Percentiles rank a stretch among this genome's conserved stretches.
These are phyloP conservation scores for Botryosphaeria dothidea DNA, from an alignment of 2,329 filamentous ascomycete species.

Conservation along the genomic window DNA sequence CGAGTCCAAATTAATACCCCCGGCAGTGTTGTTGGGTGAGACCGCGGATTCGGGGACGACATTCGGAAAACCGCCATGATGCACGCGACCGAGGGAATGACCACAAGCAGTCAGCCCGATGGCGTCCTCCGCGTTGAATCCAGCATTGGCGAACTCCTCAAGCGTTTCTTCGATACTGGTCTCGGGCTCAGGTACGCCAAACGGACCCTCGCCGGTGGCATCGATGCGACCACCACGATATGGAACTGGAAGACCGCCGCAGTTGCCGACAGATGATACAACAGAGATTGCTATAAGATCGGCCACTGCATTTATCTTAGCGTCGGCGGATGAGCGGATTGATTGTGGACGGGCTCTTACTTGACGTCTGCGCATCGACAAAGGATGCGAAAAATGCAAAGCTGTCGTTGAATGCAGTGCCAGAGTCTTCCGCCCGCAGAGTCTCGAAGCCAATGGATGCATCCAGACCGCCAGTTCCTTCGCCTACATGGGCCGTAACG, in stretches of 20 bases:
- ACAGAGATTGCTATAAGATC: conserved; percentile 35
- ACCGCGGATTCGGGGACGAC: conserved; percentile 29
- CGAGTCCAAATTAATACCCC: conserved; percentile 30
- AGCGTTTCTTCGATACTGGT: conserved; percentile 33
- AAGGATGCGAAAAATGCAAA: conserved; percentile 31
- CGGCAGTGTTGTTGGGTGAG: conserved; percentile 27
- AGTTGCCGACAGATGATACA: conserved; percentile 32
- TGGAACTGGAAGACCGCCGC: conserved; percentile 32
- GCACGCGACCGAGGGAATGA: conserved; percentile 38
- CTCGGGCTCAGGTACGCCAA: conserved; percentile 35
- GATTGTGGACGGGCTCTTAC: too few species aligned
- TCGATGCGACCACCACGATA: conserved; percentile 35
- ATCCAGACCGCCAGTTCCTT: conserved; percentile 35
- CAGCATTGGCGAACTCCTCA: conserved; percentile 32
- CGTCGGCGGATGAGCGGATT: too few species aligned
- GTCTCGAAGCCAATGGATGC: conserved; percentile 38
- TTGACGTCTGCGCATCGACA: conserved; percentile 25
- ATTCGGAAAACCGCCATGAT: conserved; percentile 32
- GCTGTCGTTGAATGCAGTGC: conserved; percentile 35
- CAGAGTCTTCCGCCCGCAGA: conserved; percentile 30
- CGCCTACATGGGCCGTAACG: conserved; percentile 30
- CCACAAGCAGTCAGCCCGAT: conserved; percentile 36
- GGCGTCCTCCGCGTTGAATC: conserved; percentile 29
- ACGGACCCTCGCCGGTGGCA: conserved; percentile 30
- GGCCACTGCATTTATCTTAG: conserved; percentile 25